These are phyloP conservation scores for Canariomyces notabilis DNA, from an alignment of 2,329 filamentous ascomycete species.

Conservation along the genomic window DNA sequence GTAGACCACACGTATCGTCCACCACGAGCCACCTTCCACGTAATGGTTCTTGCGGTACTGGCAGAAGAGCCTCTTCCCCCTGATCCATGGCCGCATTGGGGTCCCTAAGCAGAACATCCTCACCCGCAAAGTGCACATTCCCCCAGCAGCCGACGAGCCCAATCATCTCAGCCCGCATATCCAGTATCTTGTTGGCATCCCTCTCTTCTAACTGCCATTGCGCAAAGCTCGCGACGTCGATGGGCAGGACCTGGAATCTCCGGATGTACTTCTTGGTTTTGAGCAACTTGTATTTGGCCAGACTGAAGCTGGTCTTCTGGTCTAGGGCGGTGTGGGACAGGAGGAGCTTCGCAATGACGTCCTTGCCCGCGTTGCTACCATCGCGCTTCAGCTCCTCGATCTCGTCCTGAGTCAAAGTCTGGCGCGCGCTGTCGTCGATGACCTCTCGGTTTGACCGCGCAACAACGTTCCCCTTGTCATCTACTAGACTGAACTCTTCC, in stretches of 20 bases:
- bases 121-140: slow-evolving; percentile 71
- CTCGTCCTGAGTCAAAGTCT: slow-evolving; percentile 71
- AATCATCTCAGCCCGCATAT: slow-evolving; percentile 78
- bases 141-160: slow-evolving; percentile 82
- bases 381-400: slow-evolving; percentile 71
- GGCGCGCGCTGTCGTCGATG: slow-evolving; percentile 59
- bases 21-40: slow-evolving; percentile 68
- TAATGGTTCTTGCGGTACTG: slow-evolving; percentile 22
- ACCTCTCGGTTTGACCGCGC: slow-evolving; percentile 55
- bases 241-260: slow-evolving; percentile 76
- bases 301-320: slow-evolving; percentile 88
- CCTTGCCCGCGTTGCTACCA: slow-evolving; percentile 73
- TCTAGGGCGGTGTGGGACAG: slow-evolving; percentile 84
- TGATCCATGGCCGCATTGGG: slow-evolving; percentile 25
- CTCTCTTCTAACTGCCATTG: slow-evolving; percentile 76
- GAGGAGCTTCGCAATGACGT: slow-evolving; percentile 89
- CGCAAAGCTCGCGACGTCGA: slow-evolving; percentile 72
- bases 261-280: slow-evolving; percentile 93
- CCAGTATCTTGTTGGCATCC: slow-evolving; percentile 75
- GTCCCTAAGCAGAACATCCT: slow-evolving; percentile 29
- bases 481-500: slow-evolving; percentile 43
- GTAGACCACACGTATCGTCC: slow-evolving; percentile 78
- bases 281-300: slow-evolving; percentile 92
- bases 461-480: slow-evolving; percentile 43
- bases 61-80: slow-evolving; percentile 19